phyloP scores from a whole-genome alignment of 2,329 filamentous ascomycete species.

The Gaeumannomyces sp. region DNA sequence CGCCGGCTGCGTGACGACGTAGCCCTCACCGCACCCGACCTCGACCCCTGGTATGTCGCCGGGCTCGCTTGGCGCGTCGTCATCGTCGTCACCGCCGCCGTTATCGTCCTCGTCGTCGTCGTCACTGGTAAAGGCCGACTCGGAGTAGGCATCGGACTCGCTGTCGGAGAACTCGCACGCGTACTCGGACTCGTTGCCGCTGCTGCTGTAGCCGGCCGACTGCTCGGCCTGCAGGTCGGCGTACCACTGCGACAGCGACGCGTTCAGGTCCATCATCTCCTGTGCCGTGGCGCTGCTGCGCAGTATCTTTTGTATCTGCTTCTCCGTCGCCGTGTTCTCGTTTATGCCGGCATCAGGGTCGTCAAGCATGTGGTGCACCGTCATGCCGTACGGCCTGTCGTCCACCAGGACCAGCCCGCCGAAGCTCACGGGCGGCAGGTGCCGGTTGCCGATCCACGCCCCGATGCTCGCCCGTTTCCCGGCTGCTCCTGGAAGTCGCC shows the following conservation, averaged over 20 bases:
- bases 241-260: conserved; percentile 35
- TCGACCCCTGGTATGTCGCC: conserved; percentile 77
- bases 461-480: conserved; percentile 88
- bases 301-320: conserved; percentile 15
- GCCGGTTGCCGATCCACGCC: conserved; percentile 77
- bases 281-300: conserved; percentile 20
- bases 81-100: conserved; percentile 37
- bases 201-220: conserved; percentile 28
- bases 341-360: conserved; percentile 41
- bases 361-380: conserved; percentile 94
- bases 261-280: conserved; percentile 24
- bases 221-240: conserved; percentile 27
- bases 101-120: conserved; percentile 17
- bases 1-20: conserved; percentile 85
- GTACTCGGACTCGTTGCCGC: conserved; percentile 45
- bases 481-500: conserved; percentile 73
- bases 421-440: conserved; percentile 85
- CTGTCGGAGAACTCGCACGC: conserved; percentile 57
- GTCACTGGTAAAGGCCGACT: conserved; percentile 47
- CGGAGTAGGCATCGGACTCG: conserved; percentile 48
- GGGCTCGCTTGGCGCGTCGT: conserved; percentile 49
- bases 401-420: conserved; percentile 84
- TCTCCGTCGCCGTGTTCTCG: conserved; percentile 14
- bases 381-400: conserved; percentile 83
- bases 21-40: conserved; percentile 66